phyloP scores from a whole-genome alignment of 805 yeast genomes.

The Cyberlindnera euphorbiiphila region DNA sequence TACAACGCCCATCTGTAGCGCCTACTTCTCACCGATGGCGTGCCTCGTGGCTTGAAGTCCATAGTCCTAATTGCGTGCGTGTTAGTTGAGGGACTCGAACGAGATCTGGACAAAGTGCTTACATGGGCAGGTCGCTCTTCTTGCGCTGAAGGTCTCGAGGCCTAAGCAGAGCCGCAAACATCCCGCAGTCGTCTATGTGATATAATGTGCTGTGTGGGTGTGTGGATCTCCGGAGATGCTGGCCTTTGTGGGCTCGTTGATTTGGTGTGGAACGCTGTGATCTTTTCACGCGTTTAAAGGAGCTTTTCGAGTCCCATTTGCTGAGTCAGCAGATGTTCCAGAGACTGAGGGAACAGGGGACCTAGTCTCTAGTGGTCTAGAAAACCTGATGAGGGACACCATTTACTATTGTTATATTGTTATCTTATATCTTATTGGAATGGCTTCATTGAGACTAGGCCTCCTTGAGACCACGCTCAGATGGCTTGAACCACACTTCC shows the following conservation, averaged over 20 bases:
- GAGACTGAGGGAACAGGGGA: background rate
- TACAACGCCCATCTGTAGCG: slow-evolving; percentile 3
- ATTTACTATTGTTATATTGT: no score
- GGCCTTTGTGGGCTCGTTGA: background rate
- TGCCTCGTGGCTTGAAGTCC: slow-evolving; percentile 27
- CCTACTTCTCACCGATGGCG: background rate
- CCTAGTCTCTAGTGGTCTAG: no score
- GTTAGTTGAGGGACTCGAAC: slow-evolving; percentile 5
- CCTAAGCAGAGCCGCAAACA: slow-evolving; percentile 14
- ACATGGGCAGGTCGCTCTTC: slow-evolving; percentile 48
- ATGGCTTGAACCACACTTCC: slow-evolving; percentile 69
- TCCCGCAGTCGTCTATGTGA: slow-evolving; percentile 1
- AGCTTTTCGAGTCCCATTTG: no score
- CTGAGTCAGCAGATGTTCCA: no score
- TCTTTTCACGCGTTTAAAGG: no score
- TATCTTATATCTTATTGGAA: no score
- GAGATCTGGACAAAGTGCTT: slow-evolving; percentile 17
- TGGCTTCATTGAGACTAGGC: slow-evolving; percentile 10
- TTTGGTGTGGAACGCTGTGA: no score
- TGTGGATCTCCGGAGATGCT: no score
- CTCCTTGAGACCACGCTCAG: slow-evolving; percentile 35
- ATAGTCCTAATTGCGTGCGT: slow-evolving; percentile 29
- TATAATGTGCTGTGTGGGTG: no score
- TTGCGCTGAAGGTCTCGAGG: slow-evolving; percentile 34
- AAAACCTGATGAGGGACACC: no score